Evolutionary conservation across 306 rosid genomes (phyloP), one percentile per base, ranked within the genome.

Genomic region (Clitoria ternatea): DNA sequence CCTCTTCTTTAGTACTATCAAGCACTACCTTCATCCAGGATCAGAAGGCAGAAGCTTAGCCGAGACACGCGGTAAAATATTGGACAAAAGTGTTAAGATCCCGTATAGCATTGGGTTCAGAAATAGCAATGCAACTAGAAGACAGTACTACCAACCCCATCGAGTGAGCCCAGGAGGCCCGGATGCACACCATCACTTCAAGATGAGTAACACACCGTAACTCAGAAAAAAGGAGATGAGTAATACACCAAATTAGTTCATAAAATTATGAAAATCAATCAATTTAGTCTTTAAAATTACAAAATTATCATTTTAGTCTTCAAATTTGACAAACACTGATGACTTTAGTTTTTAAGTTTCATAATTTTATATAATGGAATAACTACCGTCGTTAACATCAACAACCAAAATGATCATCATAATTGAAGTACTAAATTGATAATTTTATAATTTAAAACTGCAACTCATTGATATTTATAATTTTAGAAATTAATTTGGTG

Each of bases 91-190:
- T 40, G 20, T 47, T 26, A 76, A 66, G 56, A 71, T 64, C 24
- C 65, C 81, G 12, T 57, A 10, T 48, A 47, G 66, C 72, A 50
- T 49, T 70, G 66, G 29, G 30, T 78, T 78, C 70, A 69, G 78
- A 49, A 49, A 40, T 24, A 69, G 37, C 11, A 54, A 64, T 32
- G 81, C 64, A 49, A 65, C 70, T 33, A 60, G 32, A 14, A 74
- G 48, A 42, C 65, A 20, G 18, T 26, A 57, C 69, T 70, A 42
- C 62, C 39, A 18, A 37, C 81, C 60, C 47, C 61, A 3, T 14
- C 65, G 72, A 20, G 72, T 36, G 42, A 82, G 86, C 32, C 86
- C 86, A 0, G 86, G 86, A 13, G 86, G 86, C 6, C 86, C 86
- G 42, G 86, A 82, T 65, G 78, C 54, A 44, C 83, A 82, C 30